phyloP scores from a whole-genome alignment of 1,284 basidiomycete species.

The Microstroma glucosiphilum region DNA sequence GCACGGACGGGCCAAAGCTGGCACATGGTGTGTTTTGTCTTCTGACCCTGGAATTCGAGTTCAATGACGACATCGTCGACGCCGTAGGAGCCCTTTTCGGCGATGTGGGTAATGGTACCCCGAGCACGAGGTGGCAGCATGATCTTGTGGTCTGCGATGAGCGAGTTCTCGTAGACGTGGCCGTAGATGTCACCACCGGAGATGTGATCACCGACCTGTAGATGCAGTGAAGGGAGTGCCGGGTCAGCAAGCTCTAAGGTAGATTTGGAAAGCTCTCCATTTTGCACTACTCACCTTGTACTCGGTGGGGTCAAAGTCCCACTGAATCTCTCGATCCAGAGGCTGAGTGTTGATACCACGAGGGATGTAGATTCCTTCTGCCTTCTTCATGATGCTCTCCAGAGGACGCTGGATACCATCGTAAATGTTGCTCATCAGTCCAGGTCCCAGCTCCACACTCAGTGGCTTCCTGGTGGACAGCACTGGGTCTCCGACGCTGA shows the following conservation, averaged over 20 bases:
- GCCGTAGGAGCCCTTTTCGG: conserved; percentile 87
- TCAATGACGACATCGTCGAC: conserved; percentile 91
- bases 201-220: conserved; percentile 73
- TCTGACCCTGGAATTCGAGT: conserved; percentile 95
- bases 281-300: conserved; percentile 53
- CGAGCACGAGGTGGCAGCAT: conserved; percentile 89
- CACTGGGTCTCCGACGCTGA: conserved; percentile 96
- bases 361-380: conserved; percentile 94
- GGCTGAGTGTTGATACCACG: conserved; percentile 92
- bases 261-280: conserved; percentile 43
- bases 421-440: conserved; percentile 96
- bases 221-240: neutral
- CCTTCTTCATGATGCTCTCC: conserved; percentile 88
- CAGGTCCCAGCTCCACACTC: conserved; percentile 93
- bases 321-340: conserved; percentile 77
- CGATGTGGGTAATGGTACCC: conserved; percentile 88
- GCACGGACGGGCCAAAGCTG: conserved; percentile 99
- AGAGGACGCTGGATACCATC: conserved; percentile 57
- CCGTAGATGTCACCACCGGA: conserved; percentile 96
- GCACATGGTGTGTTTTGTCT: conserved; percentile 88
- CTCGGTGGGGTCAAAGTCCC: conserved; percentile 88
- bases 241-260: conserved; percentile 6
- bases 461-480: conserved; percentile 94
- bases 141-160: conserved; percentile 93
- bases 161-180: conserved; percentile 90